Base-by-base conservation (phyloP, 1,284 basidiomycete species). In the Melanopsichium pennsylvanicum region DNA sequence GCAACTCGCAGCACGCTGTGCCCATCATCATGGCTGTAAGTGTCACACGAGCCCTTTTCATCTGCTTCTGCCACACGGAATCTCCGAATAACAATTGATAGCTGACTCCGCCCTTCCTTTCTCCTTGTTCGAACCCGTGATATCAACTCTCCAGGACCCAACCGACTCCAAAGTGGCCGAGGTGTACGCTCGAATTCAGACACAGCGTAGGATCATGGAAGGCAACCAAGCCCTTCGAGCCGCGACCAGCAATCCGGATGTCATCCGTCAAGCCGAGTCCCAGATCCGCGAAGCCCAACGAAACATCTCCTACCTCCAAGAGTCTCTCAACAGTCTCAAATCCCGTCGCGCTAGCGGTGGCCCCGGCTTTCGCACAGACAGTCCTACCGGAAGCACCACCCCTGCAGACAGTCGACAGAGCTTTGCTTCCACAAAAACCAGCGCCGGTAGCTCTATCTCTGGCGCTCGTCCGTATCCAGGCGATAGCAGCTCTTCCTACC, bases 151-250 rank as follows among this genome's bases (percentile, higher is more conserved):
- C 25, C 56, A 70, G 68, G 69, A 79, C 52, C 58, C 77, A 23
- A 70, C 60, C 82, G 89, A 92, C 85, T 87, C 88, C 85, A 93
- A 93, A 87, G 92, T 95, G 81, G 88, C 90, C 82, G 91, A 93
- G 83, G 88, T 94, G 78, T 88, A 90, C 83, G 89, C 87, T 82
- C 90, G 91, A 82, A 94, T 95, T 82, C 87, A 90, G 83, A 93
- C 89, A 43, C 92, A 95, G 84, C 90, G 89, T 83, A 93, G 92
- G 85, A 89, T 94, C 81, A 86, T 95, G 73, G 90, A 94, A 83
- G 92, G 89, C 18, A 89, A 89, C 43, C 87, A 90, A 79, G 86
- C 87, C 67, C 85, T 95, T 60, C 87, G 89, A 43, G 87, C 88
- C 79, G 92, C 91, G 4, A 93, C 92, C 31, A 86, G 84, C 43